Evolutionary conservation across 2,329 filamentous ascomycete genomes (phyloP), one percentile per base, ranked within the genome.

Genomic region (Amauroascus verrucosus): DNA sequence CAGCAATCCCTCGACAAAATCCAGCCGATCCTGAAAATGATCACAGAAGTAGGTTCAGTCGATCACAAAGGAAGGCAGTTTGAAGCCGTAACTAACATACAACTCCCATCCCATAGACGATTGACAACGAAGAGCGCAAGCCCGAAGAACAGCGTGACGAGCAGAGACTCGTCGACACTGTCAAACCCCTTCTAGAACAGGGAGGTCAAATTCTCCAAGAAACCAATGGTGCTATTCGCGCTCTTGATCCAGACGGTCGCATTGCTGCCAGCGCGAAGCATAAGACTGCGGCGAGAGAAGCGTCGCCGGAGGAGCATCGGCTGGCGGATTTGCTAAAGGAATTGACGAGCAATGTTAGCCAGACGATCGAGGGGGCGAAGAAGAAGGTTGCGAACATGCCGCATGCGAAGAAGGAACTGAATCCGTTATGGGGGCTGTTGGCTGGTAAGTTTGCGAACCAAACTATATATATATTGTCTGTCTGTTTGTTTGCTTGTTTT

Each of bases 401-500:
- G 5, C 86, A 94, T 61, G 90, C 88, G 41, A 94, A 95, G 84
- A 91, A 95, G 78, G 84, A 91, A 75, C 78, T 95, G 56, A 95
- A 91, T 73, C 89, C 90, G 9, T 81, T 96, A 28, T 95, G 89
- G 88, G 82, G 76, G 28, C 75, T 95, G 47, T 63, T 71, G 6
- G 65, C 63, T 13, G 48, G 48, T 48, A 38, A 44, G 48, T 51
- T 11, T 35, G 33, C 33, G 14, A 35, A 11, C 30, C 14, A 11
- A 35, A 13, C 33, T 13, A 13, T 11, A n/a, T n/a, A 11, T 13
- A n/a, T 35, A 6, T 35, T 35, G 3, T 35, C 11, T 35, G 3
- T n/a, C 4, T 35, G 3, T 35, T 35, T 35, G 6, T 35, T 35
- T 13, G 6, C 14, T 35, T 35, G 3, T n/a, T 13, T 35, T 35